A percentile compares a stretch with the other conserved stretches of the same genome.
Conservation (phyloP, 2,329 filamentous ascomycete species). For the Paramyrothecium sp. region DNA sequence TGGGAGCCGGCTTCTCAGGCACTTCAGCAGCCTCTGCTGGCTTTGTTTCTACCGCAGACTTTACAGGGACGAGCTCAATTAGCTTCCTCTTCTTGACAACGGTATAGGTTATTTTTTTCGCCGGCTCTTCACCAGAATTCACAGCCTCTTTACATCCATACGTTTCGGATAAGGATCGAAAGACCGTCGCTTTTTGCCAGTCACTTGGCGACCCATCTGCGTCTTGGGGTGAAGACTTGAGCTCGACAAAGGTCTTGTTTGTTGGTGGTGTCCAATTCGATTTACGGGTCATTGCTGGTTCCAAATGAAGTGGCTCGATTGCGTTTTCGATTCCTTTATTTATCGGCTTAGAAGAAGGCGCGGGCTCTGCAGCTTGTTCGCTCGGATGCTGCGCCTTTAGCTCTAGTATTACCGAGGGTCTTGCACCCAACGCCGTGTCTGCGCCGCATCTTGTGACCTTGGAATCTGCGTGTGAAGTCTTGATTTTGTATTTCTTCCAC, state of each 20-base stretch:
- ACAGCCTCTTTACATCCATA: conserved; percentile 35
- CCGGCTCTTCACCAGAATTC: conserved; percentile 8
- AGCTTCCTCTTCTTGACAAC: conserved; percentile 55
- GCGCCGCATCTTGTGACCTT: no score
- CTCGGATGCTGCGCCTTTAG: not conserved
- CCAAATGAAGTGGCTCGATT: conserved; percentile 34
- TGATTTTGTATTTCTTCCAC: conserved; percentile 34
- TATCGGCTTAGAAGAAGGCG: conserved; percentile 16
- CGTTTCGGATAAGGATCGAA: conserved; percentile 32
- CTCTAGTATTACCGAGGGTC: no score
- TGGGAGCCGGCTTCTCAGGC: conserved; percentile 31
- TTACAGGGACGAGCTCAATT: conserved; percentile 46
- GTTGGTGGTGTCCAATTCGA: conserved; percentile 64
- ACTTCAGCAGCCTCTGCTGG: conserved; percentile 15
- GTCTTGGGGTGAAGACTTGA: no score
- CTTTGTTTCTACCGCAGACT: conserved; percentile 12
- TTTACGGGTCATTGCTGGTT: conserved; percentile 54
- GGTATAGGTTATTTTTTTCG: conserved; percentile 23
- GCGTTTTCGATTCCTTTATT: conserved; percentile 15
- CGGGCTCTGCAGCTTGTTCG: conserved; percentile 16
- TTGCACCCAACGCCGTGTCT: no score
- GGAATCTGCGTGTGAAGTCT: not conserved
- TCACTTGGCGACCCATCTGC: not conserved
- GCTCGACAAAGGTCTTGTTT: no score
- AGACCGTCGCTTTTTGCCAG: not conserved